These are phyloP conservation scores for Rhizopogon vinicolor DNA, from an alignment of 768 basidiomycete genomes.

Conservation along the genomic window DNA sequence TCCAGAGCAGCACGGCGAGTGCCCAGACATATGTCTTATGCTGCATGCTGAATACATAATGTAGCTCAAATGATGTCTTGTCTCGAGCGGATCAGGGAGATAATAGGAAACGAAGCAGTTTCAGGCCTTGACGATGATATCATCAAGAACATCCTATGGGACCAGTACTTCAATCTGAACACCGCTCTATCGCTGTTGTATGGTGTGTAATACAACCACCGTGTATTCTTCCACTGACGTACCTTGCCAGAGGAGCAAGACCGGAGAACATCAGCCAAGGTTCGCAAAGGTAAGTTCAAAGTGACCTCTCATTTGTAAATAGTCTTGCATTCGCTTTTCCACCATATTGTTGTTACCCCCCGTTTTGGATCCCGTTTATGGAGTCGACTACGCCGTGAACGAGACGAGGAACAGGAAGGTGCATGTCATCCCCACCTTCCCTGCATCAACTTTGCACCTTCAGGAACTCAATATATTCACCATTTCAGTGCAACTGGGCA, in stretches of 20 bases:
- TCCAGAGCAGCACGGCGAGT: slow-evolving; percentile 74
- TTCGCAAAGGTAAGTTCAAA: slow-evolving; percentile 79
- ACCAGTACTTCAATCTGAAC: slow-evolving; percentile 82
- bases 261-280: slow-evolving; percentile 54
- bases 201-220: slow-evolving; percentile 43
- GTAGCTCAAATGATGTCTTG: slow-evolving; percentile 67
- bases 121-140: slow-evolving; percentile 69
- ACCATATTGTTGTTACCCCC: slow-evolving; percentile 23
- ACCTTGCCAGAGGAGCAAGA: slow-evolving; percentile 59
- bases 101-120: slow-evolving; percentile 61
- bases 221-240: background rate
- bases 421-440: slow-evolving; percentile 33
- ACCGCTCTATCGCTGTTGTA: slow-evolving; percentile 70
- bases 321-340: slow-evolving; percentile 31
- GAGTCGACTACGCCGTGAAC: slow-evolving; percentile 30
- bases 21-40: background rate
- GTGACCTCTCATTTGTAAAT: slow-evolving; percentile 21
- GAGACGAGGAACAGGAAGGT: slow-evolving; percentile 50
- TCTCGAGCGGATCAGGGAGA: slow-evolving; percentile 58
- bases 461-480: slow-evolving; percentile 16
- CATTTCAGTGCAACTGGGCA: slow-evolving; percentile 14
- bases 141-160: slow-evolving; percentile 81
- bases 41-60: slow-evolving; percentile 5
- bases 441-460: slow-evolving; percentile 24
- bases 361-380: slow-evolving; percentile 30